phyloP scores from a whole-genome alignment of 495 filamentous ascomycete species.

The Hypoxylon trugodes region DNA sequence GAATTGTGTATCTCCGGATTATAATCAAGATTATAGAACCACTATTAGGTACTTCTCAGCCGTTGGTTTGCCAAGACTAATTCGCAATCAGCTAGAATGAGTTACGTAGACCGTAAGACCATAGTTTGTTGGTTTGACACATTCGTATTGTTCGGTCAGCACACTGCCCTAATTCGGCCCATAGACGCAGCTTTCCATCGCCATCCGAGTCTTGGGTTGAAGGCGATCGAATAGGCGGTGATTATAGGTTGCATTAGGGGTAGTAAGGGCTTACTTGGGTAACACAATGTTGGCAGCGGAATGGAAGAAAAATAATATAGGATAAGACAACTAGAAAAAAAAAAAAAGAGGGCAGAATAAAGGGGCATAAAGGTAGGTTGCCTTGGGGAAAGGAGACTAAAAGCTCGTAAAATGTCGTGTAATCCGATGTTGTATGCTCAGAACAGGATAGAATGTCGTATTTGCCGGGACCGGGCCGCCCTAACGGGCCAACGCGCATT shows the following conservation, averaged over 20 bases:
- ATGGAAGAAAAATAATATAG: slow-evolving; percentile 8
- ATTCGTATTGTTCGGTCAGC: slow-evolving; percentile 28
- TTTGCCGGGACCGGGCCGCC: slow-evolving; percentile 39
- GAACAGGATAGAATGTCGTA: slow-evolving; percentile 34
- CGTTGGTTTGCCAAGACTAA: slow-evolving; percentile 26
- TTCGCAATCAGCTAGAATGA: slow-evolving; percentile 5
- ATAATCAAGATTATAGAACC: slow-evolving; percentile 6
- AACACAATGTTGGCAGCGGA: slow-evolving; percentile 19
- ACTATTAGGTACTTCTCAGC: slow-evolving; percentile 32
- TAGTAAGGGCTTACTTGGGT: slow-evolving; percentile 23
- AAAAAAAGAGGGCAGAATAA: slow-evolving; percentile 8
- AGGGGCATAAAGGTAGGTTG: slow-evolving; percentile 33
- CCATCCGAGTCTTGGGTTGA: slow-evolving; percentile 18
- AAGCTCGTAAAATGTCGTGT: slow-evolving; percentile 39
- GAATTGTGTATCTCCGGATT: background rate
- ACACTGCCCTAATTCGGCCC: slow-evolving; percentile 13
- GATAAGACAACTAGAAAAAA: slow-evolving; percentile 22
- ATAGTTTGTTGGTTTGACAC: slow-evolving; percentile 22
- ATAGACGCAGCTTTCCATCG: slow-evolving; percentile 34
- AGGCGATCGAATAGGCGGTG: slow-evolving; percentile 18
- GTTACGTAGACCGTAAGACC: background rate
- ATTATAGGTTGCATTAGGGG: slow-evolving; percentile 20
- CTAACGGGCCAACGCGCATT: slow-evolving; percentile 41
- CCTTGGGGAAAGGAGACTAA: slow-evolving; percentile 27
- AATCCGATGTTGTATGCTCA: slow-evolving; percentile 33